These are phyloP conservation scores for Malassezia vespertilionis DNA, from an alignment of 1,284 basidiomycete genomes.

Conservation along the genomic window DNA sequence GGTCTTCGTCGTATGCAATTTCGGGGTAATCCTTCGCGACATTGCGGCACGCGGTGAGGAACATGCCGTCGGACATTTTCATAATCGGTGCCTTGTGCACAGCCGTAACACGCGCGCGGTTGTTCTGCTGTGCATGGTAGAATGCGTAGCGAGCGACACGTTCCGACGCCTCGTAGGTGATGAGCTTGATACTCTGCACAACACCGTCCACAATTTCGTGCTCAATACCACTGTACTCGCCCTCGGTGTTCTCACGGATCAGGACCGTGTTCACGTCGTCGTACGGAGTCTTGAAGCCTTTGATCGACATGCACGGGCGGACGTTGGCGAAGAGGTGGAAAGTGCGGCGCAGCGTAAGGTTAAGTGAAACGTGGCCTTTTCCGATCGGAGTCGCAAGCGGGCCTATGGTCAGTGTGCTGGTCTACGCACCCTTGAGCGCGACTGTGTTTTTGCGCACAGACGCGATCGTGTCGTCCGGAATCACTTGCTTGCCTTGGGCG, in stretches of 20 bases:
- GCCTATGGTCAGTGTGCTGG: constrained; percentile 10
- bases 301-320: constrained; percentile 85
- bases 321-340: constrained; percentile 99
- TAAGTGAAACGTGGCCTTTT: constrained; percentile 96
- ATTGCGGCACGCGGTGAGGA: constrained; percentile 90
- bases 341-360: constrained; percentile 88
- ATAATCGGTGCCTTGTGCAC: constrained; percentile 99
- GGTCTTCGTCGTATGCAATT: constrained; percentile 87
- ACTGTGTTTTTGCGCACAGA: constrained; percentile 96
- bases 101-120: constrained; percentile 85
- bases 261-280: constrained; percentile 96
- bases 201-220: constrained; percentile 97
- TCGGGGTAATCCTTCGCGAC: constrained; percentile 93
- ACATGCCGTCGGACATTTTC: constrained; percentile 99
- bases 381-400: constrained; percentile 60
- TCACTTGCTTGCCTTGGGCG: constrained; percentile 79
- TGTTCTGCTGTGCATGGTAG: constrained; percentile 81
- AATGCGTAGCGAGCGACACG: constrained; percentile 98
- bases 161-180: constrained; percentile 97
- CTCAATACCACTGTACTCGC: constrained; percentile 98
- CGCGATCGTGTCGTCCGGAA: constrained; percentile 79
- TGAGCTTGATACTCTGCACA: constrained; percentile 98
- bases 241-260: constrained; percentile 99
- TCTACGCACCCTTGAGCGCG: constrained; percentile 75
- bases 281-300: constrained; percentile 95